Conservation (phyloP, 2,329 filamentous ascomycete species). For the Didymella pomorum region DNA sequence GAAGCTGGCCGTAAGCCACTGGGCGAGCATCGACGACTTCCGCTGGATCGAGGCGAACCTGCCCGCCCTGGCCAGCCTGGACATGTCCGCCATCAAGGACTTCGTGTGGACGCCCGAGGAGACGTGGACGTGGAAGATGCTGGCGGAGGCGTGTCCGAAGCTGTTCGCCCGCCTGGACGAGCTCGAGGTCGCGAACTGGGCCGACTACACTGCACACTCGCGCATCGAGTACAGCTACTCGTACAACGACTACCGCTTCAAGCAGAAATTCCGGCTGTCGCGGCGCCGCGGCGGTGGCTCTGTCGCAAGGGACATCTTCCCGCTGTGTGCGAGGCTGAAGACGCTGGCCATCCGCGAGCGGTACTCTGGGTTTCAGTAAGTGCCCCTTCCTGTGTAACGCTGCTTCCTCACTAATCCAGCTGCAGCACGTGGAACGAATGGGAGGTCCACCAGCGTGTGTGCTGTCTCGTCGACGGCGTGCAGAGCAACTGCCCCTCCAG, state of each 20-base stretch:
- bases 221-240: constrained; percentile 50
- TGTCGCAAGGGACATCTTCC: constrained; percentile 45
- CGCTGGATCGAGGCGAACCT: constrained; percentile 49
- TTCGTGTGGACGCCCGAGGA: constrained; percentile 50
- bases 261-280: constrained; percentile 47
- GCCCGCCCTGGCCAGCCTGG: constrained; percentile 43
- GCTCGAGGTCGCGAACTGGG: constrained; percentile 49
- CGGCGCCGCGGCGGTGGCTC: constrained; percentile 46
- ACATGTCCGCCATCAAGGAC: constrained; percentile 49
- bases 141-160: constrained; percentile 42
- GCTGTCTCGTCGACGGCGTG: constrained; percentile 47
- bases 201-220: constrained; percentile 48
- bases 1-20: constrained; percentile 49
- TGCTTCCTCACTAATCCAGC: constrained; percentile 16
- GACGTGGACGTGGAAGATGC: constrained; percentile 49
- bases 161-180: constrained; percentile 45
- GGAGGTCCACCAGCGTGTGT: constrained; percentile 50
- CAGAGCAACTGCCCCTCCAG: constrained; percentile 41
- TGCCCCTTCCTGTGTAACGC: background rate
- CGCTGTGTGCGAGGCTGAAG: constrained; percentile 42
- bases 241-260: constrained; percentile 49
- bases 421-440: constrained; percentile 48
- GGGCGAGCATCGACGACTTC: constrained; percentile 48
- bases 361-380: constrained; percentile 45
- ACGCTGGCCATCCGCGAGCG: constrained; percentile 46